These are phyloP conservation scores for Hypoxylon sp. DNA, from an alignment of 2,329 filamentous ascomycete species.

Conservation along the genomic window DNA sequence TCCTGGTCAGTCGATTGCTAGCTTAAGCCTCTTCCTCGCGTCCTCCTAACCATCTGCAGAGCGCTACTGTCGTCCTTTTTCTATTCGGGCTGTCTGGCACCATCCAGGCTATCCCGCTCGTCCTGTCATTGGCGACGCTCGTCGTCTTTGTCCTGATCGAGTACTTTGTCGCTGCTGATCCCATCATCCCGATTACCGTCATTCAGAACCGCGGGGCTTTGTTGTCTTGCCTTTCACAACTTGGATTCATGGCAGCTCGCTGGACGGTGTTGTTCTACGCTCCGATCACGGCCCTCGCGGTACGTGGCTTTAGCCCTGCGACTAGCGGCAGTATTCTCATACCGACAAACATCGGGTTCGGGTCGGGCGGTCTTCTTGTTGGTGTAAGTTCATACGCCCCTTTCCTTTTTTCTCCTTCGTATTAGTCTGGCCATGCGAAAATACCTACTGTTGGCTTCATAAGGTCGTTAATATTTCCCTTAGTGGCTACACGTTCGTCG, in stretches of 20 bases:
- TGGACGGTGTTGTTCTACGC: slow-evolving; percentile 86
- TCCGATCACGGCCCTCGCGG: slow-evolving; percentile 82
- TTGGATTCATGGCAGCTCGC: slow-evolving; percentile 83
- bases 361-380: slow-evolving; percentile 76
- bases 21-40: slow-evolving; percentile 1
- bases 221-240: slow-evolving; percentile 78
- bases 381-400: slow-evolving; percentile 59
- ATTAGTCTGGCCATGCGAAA: neutral
- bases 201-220: slow-evolving; percentile 78
- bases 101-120: slow-evolving; percentile 70
- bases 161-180: slow-evolving; percentile 71
- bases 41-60: slow-evolving; percentile 56
- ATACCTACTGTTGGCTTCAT: neutral
- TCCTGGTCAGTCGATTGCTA: slow-evolving; percentile 64
- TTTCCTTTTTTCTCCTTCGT: neutral
- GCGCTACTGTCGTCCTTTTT: slow-evolving; percentile 75
- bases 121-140: slow-evolving; percentile 66
- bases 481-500: slow-evolving; percentile 78
- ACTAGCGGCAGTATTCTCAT: slow-evolving; percentile 81
- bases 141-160: slow-evolving; percentile 73
- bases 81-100: slow-evolving; percentile 76
- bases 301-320: slow-evolving; percentile 76
- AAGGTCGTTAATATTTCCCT: slow-evolving; percentile 14
- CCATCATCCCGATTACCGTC: slow-evolving; percentile 79
- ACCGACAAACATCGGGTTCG: slow-evolving; percentile 86